Evolutionary conservation across 768 basidiomycete species (phyloP), one percentile per base, ranked within the genome.

Genomic region (Lactarius sanguifluus): DNA sequence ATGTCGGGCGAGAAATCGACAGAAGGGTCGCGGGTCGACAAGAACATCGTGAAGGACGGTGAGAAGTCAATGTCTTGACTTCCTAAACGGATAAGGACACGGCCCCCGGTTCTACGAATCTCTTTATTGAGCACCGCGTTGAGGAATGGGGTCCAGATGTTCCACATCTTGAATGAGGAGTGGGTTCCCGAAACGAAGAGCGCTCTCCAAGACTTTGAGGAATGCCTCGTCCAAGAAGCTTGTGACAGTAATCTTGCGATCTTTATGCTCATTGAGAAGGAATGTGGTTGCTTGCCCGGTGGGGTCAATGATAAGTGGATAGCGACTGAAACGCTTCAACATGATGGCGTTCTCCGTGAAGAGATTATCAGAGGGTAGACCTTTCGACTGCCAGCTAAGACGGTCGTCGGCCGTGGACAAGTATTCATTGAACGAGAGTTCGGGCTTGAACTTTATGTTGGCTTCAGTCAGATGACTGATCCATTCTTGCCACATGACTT

Each of bases 261-360:
- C 92, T 76, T 88, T 90, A 82, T 96, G 96, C 74, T 97, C 92
- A 72, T 96, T 96, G 69, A 95, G 82, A 60, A 99, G 79, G 86
- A 95, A 99, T 12, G 88, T 85, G 0, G 94, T 96, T 7, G 97
- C 97, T 75, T 99, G 97, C 18, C 96, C 97, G 5, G 96, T 97
- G 5, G 97, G 97, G 75, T 99, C 97, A 72, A 99, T 94, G 65
- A 99, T 92, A 59, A 98, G 85, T 8, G 97, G 97, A 76, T 98
- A 98, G 23, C 97, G 92, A 73, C 94, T 93, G 85, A 95, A 98
- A 58, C 95, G 89, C 75, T 96, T 95, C 74, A 99, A 86, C 94
- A 98, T 98, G 77, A 98, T 95, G n/a, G 97, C 97, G 74, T 99
- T 99, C 79, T 98, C 97, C 1, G 92, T 94, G 70, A 94, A 98